A percentile compares a stretch with the other conserved stretches of the same genome.
phyloP scores from a whole-genome alignment of 352 stramenopile genomes.

The Phytophthora tentaculata region DNA sequence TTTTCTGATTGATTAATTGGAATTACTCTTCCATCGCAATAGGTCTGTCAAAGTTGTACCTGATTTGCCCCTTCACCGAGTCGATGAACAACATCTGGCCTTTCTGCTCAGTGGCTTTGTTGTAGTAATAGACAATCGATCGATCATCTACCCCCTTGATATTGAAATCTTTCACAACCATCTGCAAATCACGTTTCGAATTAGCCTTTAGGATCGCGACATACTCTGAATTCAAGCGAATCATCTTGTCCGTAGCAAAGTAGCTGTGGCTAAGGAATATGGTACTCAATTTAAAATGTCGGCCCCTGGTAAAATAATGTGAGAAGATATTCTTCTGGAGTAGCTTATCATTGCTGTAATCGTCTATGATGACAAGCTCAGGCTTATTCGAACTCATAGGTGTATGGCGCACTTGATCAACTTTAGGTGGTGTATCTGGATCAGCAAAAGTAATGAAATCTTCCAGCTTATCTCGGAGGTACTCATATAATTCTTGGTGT shows the following conservation, averaged over 20 bases:
- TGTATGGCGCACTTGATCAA: not conserved
- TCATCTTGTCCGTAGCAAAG: not conserved
- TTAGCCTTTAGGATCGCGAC: too few relatives aligned
- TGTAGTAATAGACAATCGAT: slow-evolving; percentile 12
- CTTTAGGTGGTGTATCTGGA: too few relatives aligned
- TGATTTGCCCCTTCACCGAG: slow-evolving; percentile 14
- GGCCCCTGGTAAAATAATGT: not conserved
- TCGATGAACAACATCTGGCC: slow-evolving; percentile 18
- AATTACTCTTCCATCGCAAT: too few relatives aligned
- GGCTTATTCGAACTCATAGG: too few relatives aligned
- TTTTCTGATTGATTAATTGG: not conserved
- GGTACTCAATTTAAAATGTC: not conserved
- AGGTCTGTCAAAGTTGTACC: slow-evolving; percentile 1
- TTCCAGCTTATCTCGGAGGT: not conserved
- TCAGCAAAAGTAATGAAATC: too few relatives aligned
- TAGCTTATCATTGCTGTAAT: too few relatives aligned
- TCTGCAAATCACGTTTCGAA: too few relatives aligned
- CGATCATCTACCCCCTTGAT: not conserved
- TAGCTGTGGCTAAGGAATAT: not conserved
- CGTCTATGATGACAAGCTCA: too few relatives aligned
- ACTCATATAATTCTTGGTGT: not conserved
- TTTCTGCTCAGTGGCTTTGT: slow-evolving; percentile 8
- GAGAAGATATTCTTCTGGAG: too few relatives aligned
- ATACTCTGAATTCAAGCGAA: too few relatives aligned
- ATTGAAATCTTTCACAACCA: too few relatives aligned